Percentiles rank a stretch among this genome's conserved stretches.
These are phyloP conservation scores for Claviceps africana DNA, from an alignment of 2,329 filamentous ascomycete genomes.

Conservation along the genomic window DNA sequence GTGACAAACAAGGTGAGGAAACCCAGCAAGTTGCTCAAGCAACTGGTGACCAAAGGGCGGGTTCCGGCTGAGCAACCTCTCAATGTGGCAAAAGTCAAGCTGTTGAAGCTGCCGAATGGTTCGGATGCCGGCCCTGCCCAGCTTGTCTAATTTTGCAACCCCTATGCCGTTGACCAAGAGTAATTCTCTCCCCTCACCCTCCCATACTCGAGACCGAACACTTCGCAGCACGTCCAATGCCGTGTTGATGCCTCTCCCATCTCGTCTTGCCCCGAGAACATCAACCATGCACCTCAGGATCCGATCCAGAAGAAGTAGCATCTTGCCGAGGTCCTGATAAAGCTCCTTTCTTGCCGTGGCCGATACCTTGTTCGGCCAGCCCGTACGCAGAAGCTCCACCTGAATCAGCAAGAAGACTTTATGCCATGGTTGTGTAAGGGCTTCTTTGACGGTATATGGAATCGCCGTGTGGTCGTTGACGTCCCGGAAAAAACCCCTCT, in stretches of 20 bases:
- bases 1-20: slow-evolving; percentile 44
- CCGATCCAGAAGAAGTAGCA: slow-evolving; percentile 20
- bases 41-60: slow-evolving; percentile 69
- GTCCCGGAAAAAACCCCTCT: slow-evolving; percentile 22
- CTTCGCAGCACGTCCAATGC: slow-evolving; percentile 68
- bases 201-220: slow-evolving; percentile 64
- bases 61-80: slow-evolving; percentile 62
- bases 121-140: slow-evolving; percentile 55
- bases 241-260: slow-evolving; percentile 52
- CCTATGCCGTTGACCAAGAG: slow-evolving; percentile 74
- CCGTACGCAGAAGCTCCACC: slow-evolving; percentile 49
- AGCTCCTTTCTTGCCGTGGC: slow-evolving; percentile 19
- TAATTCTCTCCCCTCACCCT: slow-evolving; percentile 66
- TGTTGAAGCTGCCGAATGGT: slow-evolving; percentile 56
- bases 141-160: slow-evolving; percentile 56
- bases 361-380: slow-evolving; percentile 39
- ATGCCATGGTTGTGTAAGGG: slow-evolving; percentile 48
- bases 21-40: slow-evolving; percentile 48
- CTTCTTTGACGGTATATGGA: slow-evolving; percentile 22
- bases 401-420: slow-evolving; percentile 69
- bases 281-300: slow-evolving; percentile 25
- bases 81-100: slow-evolving; percentile 58
- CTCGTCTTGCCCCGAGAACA: slow-evolving; percentile 26
- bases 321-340: slow-evolving; percentile 15
- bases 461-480: slow-evolving; percentile 26